Evolutionary conservation across 2,329 filamentous ascomycete genomes (phyloP).

Genomic region (Coniella lustricola): DNA sequence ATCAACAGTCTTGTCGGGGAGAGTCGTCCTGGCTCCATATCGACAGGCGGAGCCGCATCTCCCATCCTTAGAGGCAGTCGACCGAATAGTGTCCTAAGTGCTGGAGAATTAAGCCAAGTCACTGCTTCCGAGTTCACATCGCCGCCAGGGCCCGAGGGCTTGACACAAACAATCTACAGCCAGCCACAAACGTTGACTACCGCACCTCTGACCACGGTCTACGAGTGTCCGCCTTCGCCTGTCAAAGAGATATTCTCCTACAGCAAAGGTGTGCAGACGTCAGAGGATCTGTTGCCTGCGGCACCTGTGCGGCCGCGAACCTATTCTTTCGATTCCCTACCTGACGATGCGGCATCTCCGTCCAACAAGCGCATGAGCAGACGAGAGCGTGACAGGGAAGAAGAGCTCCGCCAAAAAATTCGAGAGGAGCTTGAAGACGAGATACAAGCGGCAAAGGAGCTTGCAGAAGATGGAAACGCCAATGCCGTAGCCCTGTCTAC

Average conservation of each 20-base stretch:
- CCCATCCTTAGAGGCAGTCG: conserved; percentile 64
- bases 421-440: conserved; percentile 91
- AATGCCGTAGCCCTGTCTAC: conserved; percentile 34
- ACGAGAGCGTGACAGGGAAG: conserved; percentile 74
- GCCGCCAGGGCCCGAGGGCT: conserved; percentile 34
- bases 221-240: conserved; percentile 70
- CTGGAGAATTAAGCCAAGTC: conserved; percentile 71
- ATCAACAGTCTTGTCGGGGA: conserved; percentile 80
- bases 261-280: conserved; percentile 93
- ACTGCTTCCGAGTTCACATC: conserved; percentile 51
- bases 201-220: conserved; percentile 66
- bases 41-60: conserved; percentile 57
- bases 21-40: conserved; percentile 63
- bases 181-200: conserved; percentile 66
- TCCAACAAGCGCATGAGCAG: conserved; percentile 70
- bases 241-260: conserved; percentile 87
- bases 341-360: conserved; percentile 52
- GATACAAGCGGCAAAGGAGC: conserved; percentile 63
- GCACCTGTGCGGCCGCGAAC: conserved; percentile 43
- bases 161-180: conserved; percentile 24
- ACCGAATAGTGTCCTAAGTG: conserved; percentile 80
- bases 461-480: conserved; percentile 44
- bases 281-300: conserved; percentile 61
- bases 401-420: conserved; percentile 79
- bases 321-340: conserved; percentile 52